phyloP scores from a whole-genome alignment of 148 eudicot species.

The Camellia sinensis region DNA sequence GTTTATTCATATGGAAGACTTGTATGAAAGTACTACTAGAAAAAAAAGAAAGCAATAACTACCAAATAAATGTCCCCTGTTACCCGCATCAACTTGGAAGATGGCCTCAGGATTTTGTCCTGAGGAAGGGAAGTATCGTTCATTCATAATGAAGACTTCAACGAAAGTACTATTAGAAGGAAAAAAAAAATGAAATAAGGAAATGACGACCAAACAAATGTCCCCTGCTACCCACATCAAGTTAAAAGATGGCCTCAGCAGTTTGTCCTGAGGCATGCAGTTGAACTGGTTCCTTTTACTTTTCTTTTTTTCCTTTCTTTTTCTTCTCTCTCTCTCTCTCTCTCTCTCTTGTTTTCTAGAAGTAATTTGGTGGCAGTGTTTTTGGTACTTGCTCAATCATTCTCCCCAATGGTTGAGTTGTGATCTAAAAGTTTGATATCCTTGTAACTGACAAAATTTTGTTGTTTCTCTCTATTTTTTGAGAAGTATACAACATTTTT shows the following conservation, averaged over 20 bases:
- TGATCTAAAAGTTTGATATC: not conserved
- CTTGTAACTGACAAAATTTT: not conserved
- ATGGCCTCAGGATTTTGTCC: not conserved
- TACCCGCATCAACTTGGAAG: not conserved
- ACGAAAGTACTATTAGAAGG: no score
- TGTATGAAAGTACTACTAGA: not conserved
- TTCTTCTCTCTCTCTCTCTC: not conserved
- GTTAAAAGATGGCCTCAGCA: not conserved
- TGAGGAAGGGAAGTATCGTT: not conserved
- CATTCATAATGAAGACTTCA: no score
- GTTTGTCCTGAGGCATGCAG: not conserved
- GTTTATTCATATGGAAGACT: not conserved
- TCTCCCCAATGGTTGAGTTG: not conserved
- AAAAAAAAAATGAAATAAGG: not conserved
- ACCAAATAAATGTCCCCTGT: not conserved
- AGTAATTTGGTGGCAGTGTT: not conserved
- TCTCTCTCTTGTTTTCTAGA: not conserved
- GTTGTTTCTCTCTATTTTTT: not conserved
- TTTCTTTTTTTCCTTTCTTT: not conserved
- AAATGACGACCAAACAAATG: not conserved
- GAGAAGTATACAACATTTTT: not conserved
- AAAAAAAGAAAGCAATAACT: not conserved
- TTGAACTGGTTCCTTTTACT: not conserved
- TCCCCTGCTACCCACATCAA: not conserved
- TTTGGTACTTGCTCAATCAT: not conserved